Conservation (phyloP, 345 rosid genomes). For the Angophora floribunda region DNA sequence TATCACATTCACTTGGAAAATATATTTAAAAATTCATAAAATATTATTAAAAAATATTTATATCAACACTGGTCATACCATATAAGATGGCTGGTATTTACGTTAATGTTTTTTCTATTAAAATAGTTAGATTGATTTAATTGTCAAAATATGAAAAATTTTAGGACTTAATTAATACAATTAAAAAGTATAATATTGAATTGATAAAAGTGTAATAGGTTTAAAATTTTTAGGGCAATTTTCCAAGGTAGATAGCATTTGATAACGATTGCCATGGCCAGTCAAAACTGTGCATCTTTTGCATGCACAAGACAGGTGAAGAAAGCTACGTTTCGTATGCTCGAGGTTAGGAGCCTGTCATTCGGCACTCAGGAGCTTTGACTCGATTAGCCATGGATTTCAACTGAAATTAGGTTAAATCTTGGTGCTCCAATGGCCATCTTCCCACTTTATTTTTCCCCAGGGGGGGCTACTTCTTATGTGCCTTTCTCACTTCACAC, state of each 20-base stretch:
- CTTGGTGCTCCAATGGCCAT: neutral
- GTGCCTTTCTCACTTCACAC: neutral
- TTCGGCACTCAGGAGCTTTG: neutral
- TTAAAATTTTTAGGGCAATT: neutral
- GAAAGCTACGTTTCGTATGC: neutral
- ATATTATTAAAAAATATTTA: no score
- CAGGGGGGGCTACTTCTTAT: neutral
- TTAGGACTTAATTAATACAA: neutral
- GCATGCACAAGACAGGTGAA: neutral
- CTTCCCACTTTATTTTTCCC: neutral
- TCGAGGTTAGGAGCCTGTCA: neutral
- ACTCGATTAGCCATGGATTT: neutral
- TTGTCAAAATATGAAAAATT: neutral
- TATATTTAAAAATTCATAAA: no score
- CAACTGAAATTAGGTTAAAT: neutral
- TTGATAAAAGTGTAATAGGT: neutral
- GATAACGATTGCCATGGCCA: neutral
- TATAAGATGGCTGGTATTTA: rapidly evolving
- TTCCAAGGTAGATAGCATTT: neutral
- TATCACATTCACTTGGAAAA: neutral
- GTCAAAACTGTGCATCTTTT: neutral
- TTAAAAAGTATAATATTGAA: neutral
- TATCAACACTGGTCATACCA: no score
- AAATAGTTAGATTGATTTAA: no score
- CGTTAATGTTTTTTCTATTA: neutral